Evolutionary conservation across 768 basidiomycete genomes (phyloP), one percentile per base, ranked within the genome.

Genomic region (Kwoniella newhampshirensis): DNA sequence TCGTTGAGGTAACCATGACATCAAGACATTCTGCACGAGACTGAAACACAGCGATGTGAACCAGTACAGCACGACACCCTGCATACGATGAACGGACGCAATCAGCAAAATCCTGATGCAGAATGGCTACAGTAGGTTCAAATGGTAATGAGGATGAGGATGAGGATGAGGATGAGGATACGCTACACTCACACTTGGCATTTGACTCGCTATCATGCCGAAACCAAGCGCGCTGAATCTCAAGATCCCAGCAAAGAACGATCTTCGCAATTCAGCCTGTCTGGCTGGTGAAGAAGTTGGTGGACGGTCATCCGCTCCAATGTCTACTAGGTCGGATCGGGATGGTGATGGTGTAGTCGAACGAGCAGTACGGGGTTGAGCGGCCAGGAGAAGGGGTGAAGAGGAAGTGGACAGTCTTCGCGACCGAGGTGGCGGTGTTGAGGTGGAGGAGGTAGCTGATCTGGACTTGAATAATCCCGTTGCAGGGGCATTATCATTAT

Each of bases 31-130:
- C 60, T 78, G 78, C 0, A 59, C 60, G 2, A 78, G 51, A 7
- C 75, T 74, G 51, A 70, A 78, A 11, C 63, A 45, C 52, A 75
- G 74, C 18, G 70, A 72, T 5, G 76, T 72, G 8, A 73, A 44
- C 78, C 78, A 78, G 51, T 78, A 78, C 7, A 76, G 45, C 21
- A 67, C 73, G 1, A 78, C 68, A 3, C 76, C 76, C 77, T 78
- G 60, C 12, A 0, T 44, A 9, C 37, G 23, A 35, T 13, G 7
- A 7, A 26, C 6, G 3, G 15, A 6, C 6, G 69, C 74, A 61
- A 40, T 75, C 77, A 25, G 62, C 59, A 4, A 75, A 75, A 1
- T 72, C 63, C 57, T 73, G 59, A 2, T 64, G 13, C 13, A n/a
- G n/a, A n/a, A n/a, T n/a, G n/a, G n/a, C n/a, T n/a, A n/a, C n/a